phyloP scores from a whole-genome alignment of 1,139 yeast species.

The Hyphopichia pseudoburtonii region DNA sequence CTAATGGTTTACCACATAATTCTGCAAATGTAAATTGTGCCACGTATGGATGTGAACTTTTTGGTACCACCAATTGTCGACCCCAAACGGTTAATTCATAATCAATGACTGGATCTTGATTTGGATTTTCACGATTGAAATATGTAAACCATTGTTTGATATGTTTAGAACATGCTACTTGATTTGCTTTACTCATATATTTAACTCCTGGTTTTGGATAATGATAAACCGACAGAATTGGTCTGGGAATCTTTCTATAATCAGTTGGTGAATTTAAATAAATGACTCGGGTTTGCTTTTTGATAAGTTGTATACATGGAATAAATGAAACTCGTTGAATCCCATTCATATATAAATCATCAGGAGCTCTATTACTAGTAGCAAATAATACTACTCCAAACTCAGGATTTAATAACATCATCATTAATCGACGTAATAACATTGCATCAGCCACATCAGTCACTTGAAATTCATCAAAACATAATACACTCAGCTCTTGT shows the following conservation, averaged over 20 bases:
- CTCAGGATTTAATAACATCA: constrained; percentile 58
- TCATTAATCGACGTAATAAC: constrained; percentile 76
- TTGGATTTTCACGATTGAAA: constrained; percentile 57
- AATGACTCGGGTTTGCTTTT: constrained; percentile 71
- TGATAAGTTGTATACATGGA: constrained; percentile 84
- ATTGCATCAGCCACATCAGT: constrained; percentile 98
- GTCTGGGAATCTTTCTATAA: constrained; percentile 85
- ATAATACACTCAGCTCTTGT: constrained; percentile 68
- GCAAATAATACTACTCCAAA: constrained; percentile 88
- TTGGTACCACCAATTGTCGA: constrained; percentile 71
- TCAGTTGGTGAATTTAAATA: constrained; percentile 89
- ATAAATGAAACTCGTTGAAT: constrained; percentile 87
- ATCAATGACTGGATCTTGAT: constrained; percentile 32
- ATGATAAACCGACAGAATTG: constrained; percentile 78
- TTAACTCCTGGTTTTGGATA: constrained; percentile 65
- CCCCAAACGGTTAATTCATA: constrained; percentile 78
- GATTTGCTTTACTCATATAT: constrained; percentile 52
- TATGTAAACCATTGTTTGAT: constrained; percentile 74
- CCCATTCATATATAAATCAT: constrained; percentile 88
- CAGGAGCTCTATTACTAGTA: constrained; percentile 94
- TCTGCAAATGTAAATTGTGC: constrained; percentile 88
- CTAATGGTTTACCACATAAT: constrained; percentile 80
- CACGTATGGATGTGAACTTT: constrained; percentile 71
- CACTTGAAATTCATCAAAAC: constrained; percentile 95
- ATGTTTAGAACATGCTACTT: constrained; percentile 60